Percentiles rank a stretch among this genome's conserved stretches.
phyloP scores from a whole-genome alignment of 768 basidiomycete species.

The Gelatoporia subvermispora region DNA sequence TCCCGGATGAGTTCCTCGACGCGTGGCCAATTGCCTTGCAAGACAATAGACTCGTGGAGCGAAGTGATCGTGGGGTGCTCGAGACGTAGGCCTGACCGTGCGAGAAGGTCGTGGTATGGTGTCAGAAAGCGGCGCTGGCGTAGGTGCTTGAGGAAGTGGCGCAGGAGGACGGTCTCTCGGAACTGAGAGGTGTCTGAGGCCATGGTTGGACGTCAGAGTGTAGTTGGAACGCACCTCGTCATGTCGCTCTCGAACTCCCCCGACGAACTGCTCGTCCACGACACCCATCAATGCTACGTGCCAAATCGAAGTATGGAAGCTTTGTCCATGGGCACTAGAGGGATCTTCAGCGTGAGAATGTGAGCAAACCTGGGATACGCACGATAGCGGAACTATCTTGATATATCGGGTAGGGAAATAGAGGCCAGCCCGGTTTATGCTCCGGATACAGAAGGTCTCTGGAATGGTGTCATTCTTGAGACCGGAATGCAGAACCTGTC shows the following conservation, averaged over 20 bases:
- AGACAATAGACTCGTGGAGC: conserved; percentile 59
- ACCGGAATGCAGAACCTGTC: conserved; percentile 43
- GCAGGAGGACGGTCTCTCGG: conserved; percentile 59
- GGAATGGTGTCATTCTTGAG: conserved; percentile 62
- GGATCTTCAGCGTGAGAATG: neutral
- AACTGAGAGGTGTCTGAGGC: conserved; percentile 37
- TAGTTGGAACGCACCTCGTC: conserved; percentile 49
- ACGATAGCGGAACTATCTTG: conserved; percentile 76
- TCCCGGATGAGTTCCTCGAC: conserved; percentile 50
- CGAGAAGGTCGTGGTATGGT: conserved; percentile 55
- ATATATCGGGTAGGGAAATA: conserved; percentile 62
- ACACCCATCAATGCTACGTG: conserved; percentile 61
- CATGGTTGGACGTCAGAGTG: neutral
- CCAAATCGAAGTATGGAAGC: conserved; percentile 81
- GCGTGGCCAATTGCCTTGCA: conserved; percentile 57
- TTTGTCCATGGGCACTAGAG: conserved; percentile 62
- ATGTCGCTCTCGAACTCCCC: conserved; percentile 45
- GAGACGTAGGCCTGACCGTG: conserved; percentile 47
- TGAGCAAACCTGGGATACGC: conserved; percentile 21
- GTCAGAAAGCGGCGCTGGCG: conserved; percentile 69
- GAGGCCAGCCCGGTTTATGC: conserved; percentile 52
- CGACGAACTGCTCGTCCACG: conserved; percentile 50
- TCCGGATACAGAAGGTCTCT: conserved; percentile 59
- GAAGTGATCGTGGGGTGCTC: conserved; percentile 71
- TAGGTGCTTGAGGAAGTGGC: conserved; percentile 71